Evolutionary conservation across 2,329 filamentous ascomycete genomes (phyloP).

Genomic region (Boeremia exigua): DNA sequence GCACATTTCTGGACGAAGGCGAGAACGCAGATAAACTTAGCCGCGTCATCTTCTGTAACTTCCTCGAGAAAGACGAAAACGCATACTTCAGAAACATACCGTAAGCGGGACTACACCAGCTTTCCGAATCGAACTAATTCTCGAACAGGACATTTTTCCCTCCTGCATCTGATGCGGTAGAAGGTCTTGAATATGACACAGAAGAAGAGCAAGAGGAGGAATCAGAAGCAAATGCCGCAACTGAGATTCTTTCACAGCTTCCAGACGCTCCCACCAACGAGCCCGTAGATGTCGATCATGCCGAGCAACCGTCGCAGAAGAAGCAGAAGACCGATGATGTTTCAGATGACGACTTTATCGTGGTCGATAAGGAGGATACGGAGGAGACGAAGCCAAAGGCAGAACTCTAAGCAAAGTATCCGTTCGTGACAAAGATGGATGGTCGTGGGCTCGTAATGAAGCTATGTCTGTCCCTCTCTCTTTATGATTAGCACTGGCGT

Average conservation of each 20-base stretch:
- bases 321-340: conserved; percentile 52
- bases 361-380: conserved; percentile 36
- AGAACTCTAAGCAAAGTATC: background rate
- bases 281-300: conserved; percentile 52
- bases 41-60: conserved; percentile 84
- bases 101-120: conserved; percentile 60
- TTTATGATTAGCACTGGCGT: conserved; percentile 8
- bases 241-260: conserved; percentile 51
- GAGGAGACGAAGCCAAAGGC: conserved; percentile 27
- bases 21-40: conserved; percentile 62
- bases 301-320: conserved; percentile 49
- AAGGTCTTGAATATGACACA: conserved; percentile 32
- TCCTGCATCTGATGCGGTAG: conserved; percentile 15
- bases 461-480: background rate
- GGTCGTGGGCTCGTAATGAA: background rate
- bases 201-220: conserved; percentile 16
- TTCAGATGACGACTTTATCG: conserved; percentile 40
- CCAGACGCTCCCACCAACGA: conserved; percentile 58
- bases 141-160: conserved; percentile 45
- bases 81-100: conserved; percentile 75
- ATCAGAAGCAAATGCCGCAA: conserved; percentile 43
- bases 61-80: conserved; percentile 75
- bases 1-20: conserved; percentile 59
- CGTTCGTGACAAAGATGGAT: too few relatives aligned
- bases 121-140: background rate